Base-by-base conservation (phyloP, 2,329 filamentous ascomycete genomes). In the Sporothrix globosa region DNA sequence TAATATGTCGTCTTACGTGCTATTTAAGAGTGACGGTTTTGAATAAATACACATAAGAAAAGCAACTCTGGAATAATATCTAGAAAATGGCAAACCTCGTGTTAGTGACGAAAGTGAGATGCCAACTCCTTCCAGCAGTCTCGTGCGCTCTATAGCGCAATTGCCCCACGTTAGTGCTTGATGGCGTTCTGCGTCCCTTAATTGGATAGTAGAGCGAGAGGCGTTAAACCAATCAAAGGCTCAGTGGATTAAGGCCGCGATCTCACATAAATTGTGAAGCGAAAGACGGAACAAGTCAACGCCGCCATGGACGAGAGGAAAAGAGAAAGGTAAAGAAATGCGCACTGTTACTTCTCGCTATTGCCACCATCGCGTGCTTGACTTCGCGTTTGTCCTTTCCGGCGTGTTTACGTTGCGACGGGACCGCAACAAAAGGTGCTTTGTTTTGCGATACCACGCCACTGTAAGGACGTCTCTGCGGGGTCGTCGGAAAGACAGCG, bases 191-290 rank as follows among this genome's bases (percentile, higher is more conserved):
- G 30, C 30, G 5, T 5, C 30, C 44, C 44, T 3, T 30, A 30
- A 30, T 30, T 30, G 30, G 30, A 48, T 48, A 48, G 46, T n/a
- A n/a, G n/a, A n/a, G n/a, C n/a, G n/a, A n/a, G 6, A 17, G 48
- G 11, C n/a, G 58, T 46, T 63, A 11, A 39, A 19, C 56, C 39
- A 61, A 44, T 61, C 34, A 61, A 39, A 19, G 56, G 30, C 56
- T 61, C 34, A 44, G 41, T 61, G 56, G 56, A 44, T 44, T 39
- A 44, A 61, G 19, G 39, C 56, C 13, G 39, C 56, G 56, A 61
- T 44, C 34, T 61, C 34, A 61, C n/a, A 3, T 61, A 44, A n/a
- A 61, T 61, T 61, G 56, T 19, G 30, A 4, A 30, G 30, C 56
- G 11, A 9, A 41, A 21, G 56, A n/a, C 34, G 6, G 34, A 44